Percentiles rank a stretch among this genome's conserved stretches.
These are phyloP conservation scores for Neofusicoccum umdonicola DNA, from an alignment of 2,329 filamentous ascomycete genomes.

Conservation along the genomic window DNA sequence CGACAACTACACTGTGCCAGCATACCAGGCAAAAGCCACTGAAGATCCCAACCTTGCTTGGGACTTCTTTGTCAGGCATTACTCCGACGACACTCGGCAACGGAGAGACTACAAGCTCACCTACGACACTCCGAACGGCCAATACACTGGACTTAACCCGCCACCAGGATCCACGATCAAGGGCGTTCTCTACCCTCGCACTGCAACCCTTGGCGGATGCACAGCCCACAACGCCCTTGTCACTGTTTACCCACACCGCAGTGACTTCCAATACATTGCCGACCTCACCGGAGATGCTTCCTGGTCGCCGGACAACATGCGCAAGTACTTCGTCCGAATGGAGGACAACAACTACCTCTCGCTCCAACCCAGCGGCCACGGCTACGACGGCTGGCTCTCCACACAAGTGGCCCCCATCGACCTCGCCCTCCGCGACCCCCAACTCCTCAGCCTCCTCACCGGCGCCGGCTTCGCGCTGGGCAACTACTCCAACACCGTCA, in stretches of 20 bases:
- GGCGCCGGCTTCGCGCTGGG: constrained; percentile 54
- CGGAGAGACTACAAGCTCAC: constrained; percentile 60
- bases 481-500: constrained; percentile 43
- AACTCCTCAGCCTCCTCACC: constrained; percentile 53
- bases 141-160: constrained; percentile 54
- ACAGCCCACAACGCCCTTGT: constrained; percentile 62
- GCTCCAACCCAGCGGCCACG: constrained; percentile 48
- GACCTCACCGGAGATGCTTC: constrained; percentile 59
- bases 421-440: constrained; percentile 51
- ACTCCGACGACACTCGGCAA: constrained; percentile 54
- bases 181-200: constrained; percentile 59
- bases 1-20: constrained; percentile 54
- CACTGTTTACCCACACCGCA: constrained; percentile 57
- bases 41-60: constrained; percentile 38
- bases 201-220: constrained; percentile 58
- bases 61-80: constrained; percentile 64
- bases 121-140: constrained; percentile 53
- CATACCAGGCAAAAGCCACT: constrained; percentile 58
- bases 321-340: constrained; percentile 53
- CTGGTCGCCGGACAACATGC: constrained; percentile 59
- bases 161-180: constrained; percentile 52
- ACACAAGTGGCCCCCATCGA: constrained; percentile 41
- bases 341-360: constrained; percentile 56
- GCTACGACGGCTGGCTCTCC: constrained; percentile 57
- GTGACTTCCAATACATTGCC: constrained; percentile 60